Percentiles rank a stretch among this genome's conserved stretches.
Conservation (phyloP, 1,284 basidiomycete species). For the Schizophyllum amplum region DNA sequence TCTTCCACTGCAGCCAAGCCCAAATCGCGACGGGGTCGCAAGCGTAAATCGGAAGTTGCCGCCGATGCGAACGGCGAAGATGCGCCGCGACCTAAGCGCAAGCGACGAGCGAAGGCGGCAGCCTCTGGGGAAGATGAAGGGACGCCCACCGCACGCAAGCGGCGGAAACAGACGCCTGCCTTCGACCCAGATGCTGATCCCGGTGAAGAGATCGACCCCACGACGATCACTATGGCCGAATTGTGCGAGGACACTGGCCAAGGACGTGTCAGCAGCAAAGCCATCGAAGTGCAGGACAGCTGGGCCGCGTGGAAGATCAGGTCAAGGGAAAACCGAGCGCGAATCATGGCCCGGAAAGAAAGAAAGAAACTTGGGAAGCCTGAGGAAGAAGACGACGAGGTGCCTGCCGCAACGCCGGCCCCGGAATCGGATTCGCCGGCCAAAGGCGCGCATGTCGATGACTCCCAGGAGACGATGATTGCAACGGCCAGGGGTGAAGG, state of each 20-base stretch:
- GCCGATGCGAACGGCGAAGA: conserved; percentile 1
- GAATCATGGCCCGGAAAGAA: conserved; percentile 55
- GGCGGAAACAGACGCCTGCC: conserved; percentile 28
- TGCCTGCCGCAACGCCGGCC: conserved; percentile 16
- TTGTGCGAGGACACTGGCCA: conserved; percentile 68
- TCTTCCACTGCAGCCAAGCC: conserved; percentile 4
- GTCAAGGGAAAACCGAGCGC: conserved; percentile 54
- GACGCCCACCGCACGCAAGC: conserved; percentile 9
- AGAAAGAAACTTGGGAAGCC: conserved; percentile 61
- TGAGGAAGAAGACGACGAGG: conserved; percentile 38
- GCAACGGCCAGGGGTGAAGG: conserved; percentile 53
- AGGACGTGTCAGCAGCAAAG: conserved; percentile 67
- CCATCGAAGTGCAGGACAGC: conserved; percentile 56
- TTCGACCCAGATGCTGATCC: conserved; percentile 54
- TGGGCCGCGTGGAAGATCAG: conserved; percentile 59
- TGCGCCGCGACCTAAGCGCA: conserved; percentile 7
- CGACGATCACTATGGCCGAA: conserved; percentile 66
- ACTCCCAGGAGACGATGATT: conserved; percentile 4
- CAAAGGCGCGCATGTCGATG: conserved; percentile 1
- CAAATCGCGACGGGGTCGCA: conserved; percentile 8
- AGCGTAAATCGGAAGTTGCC: conserved; percentile 2
- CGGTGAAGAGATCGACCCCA: conserved; percentile 71
- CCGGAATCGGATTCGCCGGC: conserved; percentile 4
- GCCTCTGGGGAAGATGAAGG: conserved; percentile 12
- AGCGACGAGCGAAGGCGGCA: conserved; percentile 12